Percentiles rank a stretch among this genome's conserved stretches.
Evolutionary conservation across 306 rosid species (phyloP).

Genomic region (Casuarina cunninghamiana): DNA sequence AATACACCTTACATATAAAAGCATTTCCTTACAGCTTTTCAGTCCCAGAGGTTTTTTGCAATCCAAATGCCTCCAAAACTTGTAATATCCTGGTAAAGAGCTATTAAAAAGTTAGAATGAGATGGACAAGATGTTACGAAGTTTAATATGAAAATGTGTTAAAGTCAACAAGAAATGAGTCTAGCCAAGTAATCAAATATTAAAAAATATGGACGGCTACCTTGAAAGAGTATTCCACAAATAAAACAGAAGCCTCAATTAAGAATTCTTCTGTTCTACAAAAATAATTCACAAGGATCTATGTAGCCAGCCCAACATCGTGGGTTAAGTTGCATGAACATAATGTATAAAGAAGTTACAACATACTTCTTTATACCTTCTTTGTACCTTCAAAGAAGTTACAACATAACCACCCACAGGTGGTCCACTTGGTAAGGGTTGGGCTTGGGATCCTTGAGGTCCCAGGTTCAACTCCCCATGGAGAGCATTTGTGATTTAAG

Average conservation of each 20-base stretch:
- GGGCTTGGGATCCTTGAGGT: too few relatives aligned
- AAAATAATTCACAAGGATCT: background rate
- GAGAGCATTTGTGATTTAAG: too few relatives aligned
- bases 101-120: conserved; percentile 15
- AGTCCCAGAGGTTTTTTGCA: conserved; percentile 27
- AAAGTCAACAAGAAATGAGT: background rate
- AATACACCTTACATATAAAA: conserved; percentile 48
- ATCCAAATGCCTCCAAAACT: conserved; percentile 27
- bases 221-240: background rate
- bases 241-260: background rate
- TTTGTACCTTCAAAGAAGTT: too few relatives aligned
- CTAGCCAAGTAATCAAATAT: background rate
- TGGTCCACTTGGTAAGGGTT: too few relatives aligned
- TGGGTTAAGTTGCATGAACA: background rate
- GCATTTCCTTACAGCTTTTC: conserved; percentile 39
- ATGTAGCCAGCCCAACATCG: background rate
- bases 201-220: background rate
- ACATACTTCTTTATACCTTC: too few relatives aligned
- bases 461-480: too few relatives aligned
- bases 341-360: background rate
- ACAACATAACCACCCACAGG: too few relatives aligned
- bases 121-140: background rate
- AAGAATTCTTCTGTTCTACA: background rate
- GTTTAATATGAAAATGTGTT: background rate
- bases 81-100: conserved; percentile 35